These are phyloP conservation scores for Cinchona pubescens DNA, from an alignment of 257 asterid species.

Conservation along the genomic window DNA sequence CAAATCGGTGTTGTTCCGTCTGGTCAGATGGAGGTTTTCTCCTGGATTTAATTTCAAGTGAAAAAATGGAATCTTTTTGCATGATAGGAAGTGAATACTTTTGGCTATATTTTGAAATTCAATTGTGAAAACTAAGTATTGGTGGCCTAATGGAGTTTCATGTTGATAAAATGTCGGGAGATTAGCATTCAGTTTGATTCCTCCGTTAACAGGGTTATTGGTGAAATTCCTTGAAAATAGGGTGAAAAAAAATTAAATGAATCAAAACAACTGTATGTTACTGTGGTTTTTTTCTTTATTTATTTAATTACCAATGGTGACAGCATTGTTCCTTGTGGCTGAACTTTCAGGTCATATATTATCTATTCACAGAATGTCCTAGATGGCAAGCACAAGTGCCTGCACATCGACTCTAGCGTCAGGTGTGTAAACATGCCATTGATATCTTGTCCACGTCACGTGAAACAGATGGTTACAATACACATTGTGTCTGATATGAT, in stretches of 20 bases:
- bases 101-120: background rate
- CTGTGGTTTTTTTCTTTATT: background rate
- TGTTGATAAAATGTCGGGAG: background rate
- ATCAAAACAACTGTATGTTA: background rate
- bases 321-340: slow-evolving; percentile 1
- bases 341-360: slow-evolving; percentile 14
- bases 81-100: background rate
- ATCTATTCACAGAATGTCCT: slow-evolving; percentile 30
- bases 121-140: background rate
- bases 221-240: background rate
- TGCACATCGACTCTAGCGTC: slow-evolving; percentile 29
- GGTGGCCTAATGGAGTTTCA: background rate
- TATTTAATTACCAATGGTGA: too few relatives aligned
- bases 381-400: slow-evolving; percentile 31
- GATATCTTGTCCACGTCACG: background rate
- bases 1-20: too few relatives aligned
- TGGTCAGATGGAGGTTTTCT: background rate
- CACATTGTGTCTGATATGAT: background rate
- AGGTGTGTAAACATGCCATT: slow-evolving; percentile 27
- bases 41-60: background rate
- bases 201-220: background rate
- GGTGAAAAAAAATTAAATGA: background rate
- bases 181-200: background rate
- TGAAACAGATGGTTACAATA: background rate
- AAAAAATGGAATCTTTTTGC: background rate